Evolutionary conservation across 1,284 basidiomycete species (phyloP).

Genomic region (Tausonia pullulans): DNA sequence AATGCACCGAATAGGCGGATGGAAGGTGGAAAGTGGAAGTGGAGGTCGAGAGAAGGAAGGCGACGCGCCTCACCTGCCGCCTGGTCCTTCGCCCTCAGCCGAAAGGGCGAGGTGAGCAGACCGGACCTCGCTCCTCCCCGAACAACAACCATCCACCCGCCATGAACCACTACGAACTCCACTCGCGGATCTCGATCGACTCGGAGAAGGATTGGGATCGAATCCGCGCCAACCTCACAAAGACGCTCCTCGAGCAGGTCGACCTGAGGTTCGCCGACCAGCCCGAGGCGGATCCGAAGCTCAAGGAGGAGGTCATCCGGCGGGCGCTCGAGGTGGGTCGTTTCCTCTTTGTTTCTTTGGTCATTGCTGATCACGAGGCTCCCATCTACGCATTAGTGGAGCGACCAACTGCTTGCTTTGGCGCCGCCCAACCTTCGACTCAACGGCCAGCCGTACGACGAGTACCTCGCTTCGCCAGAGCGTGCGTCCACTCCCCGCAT

Average conservation of each 20-base stretch:
- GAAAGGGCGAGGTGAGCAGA: too few species aligned
- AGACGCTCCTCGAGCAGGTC: neutral
- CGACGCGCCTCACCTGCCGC: neutral
- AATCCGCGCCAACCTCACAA: constrained; percentile 7
- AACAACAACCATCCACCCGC: neutral
- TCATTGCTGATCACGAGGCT: neutral
- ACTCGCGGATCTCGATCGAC: constrained; percentile 11
- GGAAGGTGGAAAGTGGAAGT: neutral
- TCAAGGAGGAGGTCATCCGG: constrained; percentile 3
- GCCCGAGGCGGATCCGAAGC: neutral
- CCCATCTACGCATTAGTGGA: constrained; percentile 3
- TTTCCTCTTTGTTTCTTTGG: too few species aligned
- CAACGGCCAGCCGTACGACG: constrained; percentile 10
- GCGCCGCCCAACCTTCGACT: constrained; percentile 13
- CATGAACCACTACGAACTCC: neutral
- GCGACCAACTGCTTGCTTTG: constrained; percentile 1
- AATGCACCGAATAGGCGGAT: neutral
- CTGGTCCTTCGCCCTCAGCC: neutral
- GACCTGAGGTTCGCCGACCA: neutral
- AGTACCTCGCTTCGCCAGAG: constrained; percentile 9
- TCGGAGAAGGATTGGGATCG: constrained; percentile 9
- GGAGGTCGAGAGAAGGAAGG: neutral
- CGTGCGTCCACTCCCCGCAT: neutral
- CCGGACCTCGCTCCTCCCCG: too few species aligned
- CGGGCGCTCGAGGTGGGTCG: constrained; percentile 7